These are phyloP conservation scores for Apostasia ramifera DNA, from an alignment of 106 monocot genomes.

Conservation along the genomic window DNA sequence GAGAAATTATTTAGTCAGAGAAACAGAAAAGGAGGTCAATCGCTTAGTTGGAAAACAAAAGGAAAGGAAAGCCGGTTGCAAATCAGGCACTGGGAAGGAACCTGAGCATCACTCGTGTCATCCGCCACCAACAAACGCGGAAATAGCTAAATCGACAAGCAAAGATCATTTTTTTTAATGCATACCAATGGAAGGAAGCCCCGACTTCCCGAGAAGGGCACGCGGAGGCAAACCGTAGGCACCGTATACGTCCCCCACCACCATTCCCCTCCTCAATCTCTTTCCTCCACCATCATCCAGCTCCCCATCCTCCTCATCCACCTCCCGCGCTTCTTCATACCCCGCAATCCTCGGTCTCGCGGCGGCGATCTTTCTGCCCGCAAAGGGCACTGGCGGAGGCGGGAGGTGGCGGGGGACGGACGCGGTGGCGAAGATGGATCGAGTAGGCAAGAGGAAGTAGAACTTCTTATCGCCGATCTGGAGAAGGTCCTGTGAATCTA, in stretches of 20 bases:
- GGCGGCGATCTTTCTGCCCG: constrained; percentile 2
- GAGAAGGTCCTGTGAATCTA: constrained; percentile 70
- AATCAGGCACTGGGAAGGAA: too few species aligned
- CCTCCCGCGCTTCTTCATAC: constrained; percentile 17
- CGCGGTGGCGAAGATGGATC: constrained; percentile 47
- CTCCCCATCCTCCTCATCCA: constrained; percentile 16
- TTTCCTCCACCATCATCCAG: constrained; percentile 6
- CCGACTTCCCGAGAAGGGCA: constrained; percentile 2
- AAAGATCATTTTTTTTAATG: neutral
- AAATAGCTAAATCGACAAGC: too few species aligned
- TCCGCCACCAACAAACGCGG: too few species aligned
- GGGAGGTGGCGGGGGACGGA: constrained; percentile 7
- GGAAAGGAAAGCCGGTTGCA: too few species aligned
- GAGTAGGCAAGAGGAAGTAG: constrained; percentile 58
- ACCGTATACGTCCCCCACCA: neutral
- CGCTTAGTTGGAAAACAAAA: too few species aligned
- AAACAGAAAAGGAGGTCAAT: too few species aligned
- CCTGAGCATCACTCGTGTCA: too few species aligned
- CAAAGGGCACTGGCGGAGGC: neutral
- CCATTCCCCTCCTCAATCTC: constrained; percentile 4
- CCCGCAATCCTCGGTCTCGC: constrained; percentile 11
- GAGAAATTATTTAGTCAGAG: too few species aligned
- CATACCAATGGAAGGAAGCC: constrained; percentile 3
- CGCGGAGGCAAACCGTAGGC: neutral
- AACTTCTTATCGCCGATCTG: constrained; percentile 83